phyloP scores from a whole-genome alignment of 305 asterid genomes.

The Ilex paraguariensis region DNA sequence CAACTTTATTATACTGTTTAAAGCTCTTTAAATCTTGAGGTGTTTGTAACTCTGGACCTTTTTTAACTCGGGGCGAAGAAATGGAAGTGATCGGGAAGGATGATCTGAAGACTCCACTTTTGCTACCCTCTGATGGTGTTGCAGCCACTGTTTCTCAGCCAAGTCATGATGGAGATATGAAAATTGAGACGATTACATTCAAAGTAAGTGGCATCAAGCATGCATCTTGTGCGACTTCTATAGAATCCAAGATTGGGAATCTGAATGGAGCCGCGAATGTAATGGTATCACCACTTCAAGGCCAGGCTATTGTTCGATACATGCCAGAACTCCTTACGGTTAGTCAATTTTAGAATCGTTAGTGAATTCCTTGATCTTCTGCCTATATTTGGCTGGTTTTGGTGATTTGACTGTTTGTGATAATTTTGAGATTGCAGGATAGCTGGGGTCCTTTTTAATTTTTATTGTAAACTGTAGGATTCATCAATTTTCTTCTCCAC shows the following conservation, averaged over 20 bases:
- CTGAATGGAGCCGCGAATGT: slow-evolving; percentile 69
- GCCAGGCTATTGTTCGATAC: slow-evolving; percentile 86
- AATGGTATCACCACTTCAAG: slow-evolving; percentile 84
- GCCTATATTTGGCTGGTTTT: no score
- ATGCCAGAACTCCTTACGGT: slow-evolving; percentile 62
- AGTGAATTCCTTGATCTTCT: no score
- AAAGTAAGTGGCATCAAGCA: slow-evolving; percentile 80
- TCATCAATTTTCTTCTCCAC: no score
- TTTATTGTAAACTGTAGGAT: no score
- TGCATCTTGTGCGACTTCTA: slow-evolving; percentile 79
- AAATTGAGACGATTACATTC: slow-evolving; percentile 67
- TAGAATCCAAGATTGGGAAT: slow-evolving; percentile 68
- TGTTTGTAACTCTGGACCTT: no score
- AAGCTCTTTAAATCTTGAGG: no score
- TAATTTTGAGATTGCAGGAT: no score
- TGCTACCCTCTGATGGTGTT: slow-evolving; percentile 47
- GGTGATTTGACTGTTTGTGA: no score
- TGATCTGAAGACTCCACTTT: slow-evolving; percentile 68
- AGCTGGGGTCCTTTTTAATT: no score
- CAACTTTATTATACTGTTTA: no score
- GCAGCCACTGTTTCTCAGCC: slow-evolving; percentile 30
- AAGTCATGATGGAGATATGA: slow-evolving; percentile 33
- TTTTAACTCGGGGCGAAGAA: slow-evolving; percentile 7
- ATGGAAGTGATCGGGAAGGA: slow-evolving; percentile 71
- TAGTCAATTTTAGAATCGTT: slow-evolving; percentile 18